Evolutionary conservation across 208 protist species (phyloP), one percentile per base, ranked within the genome.

Genomic region (Acanthamoeba castellanii): DNA sequence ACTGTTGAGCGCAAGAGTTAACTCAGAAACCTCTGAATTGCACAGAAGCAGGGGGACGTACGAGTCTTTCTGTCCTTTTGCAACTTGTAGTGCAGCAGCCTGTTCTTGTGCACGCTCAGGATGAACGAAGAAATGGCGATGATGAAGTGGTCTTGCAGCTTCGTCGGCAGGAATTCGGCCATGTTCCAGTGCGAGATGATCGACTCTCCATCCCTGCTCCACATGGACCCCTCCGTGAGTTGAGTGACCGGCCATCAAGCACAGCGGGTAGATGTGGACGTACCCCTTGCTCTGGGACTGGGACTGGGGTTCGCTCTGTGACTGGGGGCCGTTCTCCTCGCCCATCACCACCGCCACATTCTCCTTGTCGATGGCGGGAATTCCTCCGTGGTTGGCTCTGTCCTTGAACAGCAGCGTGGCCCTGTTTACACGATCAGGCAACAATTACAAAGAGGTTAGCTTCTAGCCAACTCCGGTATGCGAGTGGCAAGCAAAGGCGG

Each of bases 341-440:
- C 34, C 27, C 59, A 50, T 18, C n/a, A 25, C 7, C 61, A 61
- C 47, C 16, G 34, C 27, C 45, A 61, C 42, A 16, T 92, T 92
- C 22, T 92, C 87, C 16, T 92, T 92, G 37, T 92, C 87, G 13
- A 76, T 22, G 52, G 87, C 61, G 9, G 87, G 66, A 52, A 97
- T 47, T 37, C 96, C 96, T n/a, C 50, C 89, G 70, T 94, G 95
- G 70, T 97, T 97, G 27, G 70, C 68, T 13, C 34, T 34, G 72
- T 97, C 94, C 93, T 95, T 95, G 92, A 96, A 97, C 8, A 97
- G 76, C 42, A 97, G 59, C 72, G 94, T 96, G 66, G 61, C 66
- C 66, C 57, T 92, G 27, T 37, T 45, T 30, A 45, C n/a, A 61
- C 20, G 22, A 25, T 61, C 5, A 61, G 22, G 42, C 16, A 34